These are phyloP conservation scores for Mortierella sp. DNA, from an alignment of 371 early-diverging fungal species.

Conservation along the genomic window DNA sequence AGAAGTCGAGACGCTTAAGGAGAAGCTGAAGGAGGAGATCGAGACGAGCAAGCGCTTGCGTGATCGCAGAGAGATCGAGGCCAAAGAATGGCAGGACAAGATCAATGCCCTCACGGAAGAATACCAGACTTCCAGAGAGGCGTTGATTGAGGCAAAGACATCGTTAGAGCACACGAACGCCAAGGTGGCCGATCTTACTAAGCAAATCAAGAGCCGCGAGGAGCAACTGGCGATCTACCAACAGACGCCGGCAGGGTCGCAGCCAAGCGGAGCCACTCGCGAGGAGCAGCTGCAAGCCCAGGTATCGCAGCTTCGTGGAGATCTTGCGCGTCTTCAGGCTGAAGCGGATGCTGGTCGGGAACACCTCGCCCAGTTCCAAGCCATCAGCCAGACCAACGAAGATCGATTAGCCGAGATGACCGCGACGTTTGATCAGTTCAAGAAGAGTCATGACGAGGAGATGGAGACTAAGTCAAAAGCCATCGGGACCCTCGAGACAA, in stretches of 20 bases:
- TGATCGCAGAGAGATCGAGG: conserved; percentile 53
- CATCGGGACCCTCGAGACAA: conserved; percentile 47
- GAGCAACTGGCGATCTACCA: conserved; percentile 53
- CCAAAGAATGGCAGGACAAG: conserved; percentile 54
- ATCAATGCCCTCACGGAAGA: conserved; percentile 51
- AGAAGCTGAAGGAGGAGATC: conserved; percentile 52
- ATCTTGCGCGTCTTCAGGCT: conserved; percentile 47
- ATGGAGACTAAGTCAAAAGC: conserved; percentile 41
- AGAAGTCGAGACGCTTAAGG: conserved; percentile 56
- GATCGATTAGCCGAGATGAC: conserved; percentile 58
- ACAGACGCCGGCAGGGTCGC: conserved; percentile 31
- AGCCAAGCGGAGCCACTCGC: conserved; percentile 29
- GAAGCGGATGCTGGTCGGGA: conserved; percentile 56
- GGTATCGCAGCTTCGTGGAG: conserved; percentile 34
- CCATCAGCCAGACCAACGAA: conserved; percentile 61
- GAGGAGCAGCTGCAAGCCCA: conserved; percentile 51
- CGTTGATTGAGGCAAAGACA: conserved; percentile 51
- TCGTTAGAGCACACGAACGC: conserved; percentile 53
- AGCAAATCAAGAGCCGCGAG: conserved; percentile 59
- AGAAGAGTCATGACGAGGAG: conserved; percentile 53
- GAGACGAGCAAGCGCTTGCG: conserved; percentile 38
- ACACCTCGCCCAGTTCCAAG: conserved; percentile 65
- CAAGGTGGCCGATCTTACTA: conserved; percentile 60
- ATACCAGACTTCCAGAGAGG: conserved; percentile 51
- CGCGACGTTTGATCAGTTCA: conserved; percentile 60